Evolutionary conservation across 2,329 filamentous ascomycete species (phyloP).

Genomic region (Tolypocladium endophyticum): DNA sequence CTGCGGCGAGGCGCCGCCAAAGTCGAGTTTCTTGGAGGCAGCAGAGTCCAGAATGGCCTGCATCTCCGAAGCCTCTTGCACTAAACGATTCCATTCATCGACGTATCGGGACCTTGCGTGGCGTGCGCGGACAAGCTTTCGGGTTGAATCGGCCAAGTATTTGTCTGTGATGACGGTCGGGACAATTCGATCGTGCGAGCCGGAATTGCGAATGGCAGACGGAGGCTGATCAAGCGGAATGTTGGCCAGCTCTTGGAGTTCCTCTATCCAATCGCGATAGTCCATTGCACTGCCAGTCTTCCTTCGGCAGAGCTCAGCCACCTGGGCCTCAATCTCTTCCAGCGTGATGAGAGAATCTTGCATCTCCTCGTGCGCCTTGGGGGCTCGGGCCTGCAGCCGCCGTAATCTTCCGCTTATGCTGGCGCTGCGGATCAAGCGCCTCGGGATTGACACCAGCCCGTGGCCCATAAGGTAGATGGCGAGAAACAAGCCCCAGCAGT

Average conservation of each 20-base stretch:
- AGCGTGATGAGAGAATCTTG: conserved; percentile 72
- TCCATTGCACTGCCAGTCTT: conserved; percentile 68
- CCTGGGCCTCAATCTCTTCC: conserved; percentile 72
- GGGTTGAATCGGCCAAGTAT: conserved; percentile 82
- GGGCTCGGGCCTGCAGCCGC: conserved; percentile 67
- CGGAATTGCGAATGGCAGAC: conserved; percentile 26
- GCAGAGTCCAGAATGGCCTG: conserved; percentile 79
- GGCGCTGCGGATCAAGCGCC: conserved; percentile 68
- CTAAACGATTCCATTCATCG: conserved; percentile 74
- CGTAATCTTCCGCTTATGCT: conserved; percentile 65
- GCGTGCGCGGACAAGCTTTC: conserved; percentile 68
- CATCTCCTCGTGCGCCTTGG: conserved; percentile 75
- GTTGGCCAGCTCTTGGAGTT: conserved; percentile 68
- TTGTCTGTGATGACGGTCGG: conserved; percentile 85
- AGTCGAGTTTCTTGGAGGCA: conserved; percentile 69
- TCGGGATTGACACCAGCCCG: conserved; percentile 82
- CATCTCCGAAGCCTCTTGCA: conserved; percentile 61
- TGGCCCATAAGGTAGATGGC: conserved; percentile 98
- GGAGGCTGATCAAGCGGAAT: conserved; percentile 51
- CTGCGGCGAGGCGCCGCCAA: conserved; percentile 48
- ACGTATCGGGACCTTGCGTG: conserved; percentile 76
- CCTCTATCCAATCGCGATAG: conserved; percentile 92
- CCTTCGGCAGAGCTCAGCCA: conserved; percentile 66
- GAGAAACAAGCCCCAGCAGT: conserved; percentile 83
- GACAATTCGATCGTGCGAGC: conserved; percentile 36